Evolutionary conservation across 2,329 filamentous ascomycete genomes (phyloP).

Genomic region (Cryphonectria japonica): DNA sequence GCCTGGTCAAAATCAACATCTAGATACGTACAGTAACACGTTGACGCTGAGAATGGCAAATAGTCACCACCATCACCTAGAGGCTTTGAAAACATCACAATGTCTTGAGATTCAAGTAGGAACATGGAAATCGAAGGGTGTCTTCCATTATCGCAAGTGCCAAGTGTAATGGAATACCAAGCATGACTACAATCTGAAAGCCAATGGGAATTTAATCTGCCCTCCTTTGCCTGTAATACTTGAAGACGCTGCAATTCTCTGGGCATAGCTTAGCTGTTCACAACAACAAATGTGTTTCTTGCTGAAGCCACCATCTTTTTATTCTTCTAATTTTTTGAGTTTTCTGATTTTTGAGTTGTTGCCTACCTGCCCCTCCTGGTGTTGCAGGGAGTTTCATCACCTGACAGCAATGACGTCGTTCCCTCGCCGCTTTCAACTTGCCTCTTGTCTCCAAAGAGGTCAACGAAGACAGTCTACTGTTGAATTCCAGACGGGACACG

Average conservation of each 20-base stretch:
- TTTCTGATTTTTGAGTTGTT: neutral
- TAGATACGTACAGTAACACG: too few relatives aligned
- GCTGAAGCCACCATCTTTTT: neutral
- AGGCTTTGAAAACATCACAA: neutral
- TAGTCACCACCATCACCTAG: neutral
- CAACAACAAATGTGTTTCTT: neutral
- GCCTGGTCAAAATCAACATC: neutral
- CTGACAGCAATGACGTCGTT: slow-evolving; percentile 17
- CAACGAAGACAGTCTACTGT: neutral
- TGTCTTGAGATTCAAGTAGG: neutral
- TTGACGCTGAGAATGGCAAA: too few relatives aligned
- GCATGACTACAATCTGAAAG: neutral
- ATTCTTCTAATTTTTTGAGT: neutral
- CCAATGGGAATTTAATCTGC: neutral
- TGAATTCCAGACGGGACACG: slow-evolving; percentile 3
- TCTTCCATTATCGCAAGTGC: too few relatives aligned
- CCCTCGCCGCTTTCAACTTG: neutral
- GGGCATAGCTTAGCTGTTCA: too few relatives aligned
- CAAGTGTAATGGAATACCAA: neutral
- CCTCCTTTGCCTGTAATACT: neutral
- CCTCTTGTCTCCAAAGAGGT: neutral
- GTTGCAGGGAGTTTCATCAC: neutral
- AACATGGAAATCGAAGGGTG: too few relatives aligned
- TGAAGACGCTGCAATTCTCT: neutral
- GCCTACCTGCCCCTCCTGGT: neutral